phyloP scores from a whole-genome alignment of 179 eudicot species.

The Pouteria campechiana region DNA sequence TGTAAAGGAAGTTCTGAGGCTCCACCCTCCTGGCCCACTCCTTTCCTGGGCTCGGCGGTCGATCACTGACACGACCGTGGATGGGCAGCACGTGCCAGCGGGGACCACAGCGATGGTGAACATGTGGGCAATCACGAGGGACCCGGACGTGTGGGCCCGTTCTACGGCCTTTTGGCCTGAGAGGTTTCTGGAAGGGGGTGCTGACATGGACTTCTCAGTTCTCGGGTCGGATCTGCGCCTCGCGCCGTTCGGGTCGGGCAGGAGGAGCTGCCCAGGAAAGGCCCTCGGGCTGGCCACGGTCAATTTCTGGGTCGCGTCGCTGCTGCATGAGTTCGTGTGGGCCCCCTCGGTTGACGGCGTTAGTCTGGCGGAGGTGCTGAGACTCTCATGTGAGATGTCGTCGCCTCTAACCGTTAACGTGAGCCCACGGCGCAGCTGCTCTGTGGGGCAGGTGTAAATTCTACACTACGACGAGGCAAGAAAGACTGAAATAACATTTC shows the following conservation, averaged over 20 bases:
- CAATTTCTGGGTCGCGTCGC: slow-evolving; percentile 67
- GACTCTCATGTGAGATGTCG: slow-evolving; percentile 74
- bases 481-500: too few species aligned
- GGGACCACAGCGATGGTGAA: slow-evolving; percentile 91
- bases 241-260: slow-evolving; percentile 73
- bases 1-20: slow-evolving; percentile 59
- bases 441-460: too few species aligned
- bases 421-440: slow-evolving; percentile 28
- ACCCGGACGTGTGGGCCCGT: slow-evolving; percentile 41
- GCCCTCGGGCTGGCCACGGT: slow-evolving; percentile 67
- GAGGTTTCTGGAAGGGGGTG: slow-evolving; percentile 53
- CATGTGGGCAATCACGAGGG: slow-evolving; percentile 89
- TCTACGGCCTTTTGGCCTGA: slow-evolving; percentile 47
- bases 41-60: slow-evolving; percentile 88
- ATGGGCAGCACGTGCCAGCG: slow-evolving; percentile 51
- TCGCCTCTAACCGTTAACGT: slow-evolving; percentile 37
- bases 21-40: slow-evolving; percentile 88
- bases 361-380: slow-evolving; percentile 53
- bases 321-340: slow-evolving; percentile 64
- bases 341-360: slow-evolving; percentile 27
- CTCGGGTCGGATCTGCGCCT: slow-evolving; percentile 63
- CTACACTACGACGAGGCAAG: too few species aligned
- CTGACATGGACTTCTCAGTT: slow-evolving; percentile 26
- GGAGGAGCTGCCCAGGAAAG: slow-evolving; percentile 81
- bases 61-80: slow-evolving; percentile 58